Conservation (phyloP, 139 green algal genomes). For the Eudorina sp. region DNA sequence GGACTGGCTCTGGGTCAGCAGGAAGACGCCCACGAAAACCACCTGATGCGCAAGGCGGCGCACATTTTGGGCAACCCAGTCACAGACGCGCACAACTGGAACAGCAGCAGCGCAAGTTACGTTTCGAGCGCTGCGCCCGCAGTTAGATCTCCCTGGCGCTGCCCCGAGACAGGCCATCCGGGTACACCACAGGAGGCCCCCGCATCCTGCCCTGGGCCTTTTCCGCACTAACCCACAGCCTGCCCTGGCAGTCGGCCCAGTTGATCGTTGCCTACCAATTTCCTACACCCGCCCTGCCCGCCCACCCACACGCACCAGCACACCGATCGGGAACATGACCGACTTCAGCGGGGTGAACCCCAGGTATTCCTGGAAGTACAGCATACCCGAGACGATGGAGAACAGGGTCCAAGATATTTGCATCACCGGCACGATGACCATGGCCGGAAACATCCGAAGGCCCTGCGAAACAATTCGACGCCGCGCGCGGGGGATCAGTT, state of each 20-base stretch:
- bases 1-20: slow-evolving; percentile 62
- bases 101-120: no score
- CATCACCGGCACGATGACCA: slow-evolving; percentile 90
- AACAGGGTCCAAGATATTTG: slow-evolving; percentile 93
- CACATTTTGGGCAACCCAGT: not conserved
- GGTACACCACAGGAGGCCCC: no score
- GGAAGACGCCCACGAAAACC: slow-evolving; percentile 73
- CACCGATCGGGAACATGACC: slow-evolving; percentile 84
- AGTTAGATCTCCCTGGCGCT: no score
- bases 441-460: slow-evolving; percentile 85
- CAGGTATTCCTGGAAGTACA: slow-evolving; percentile 90
- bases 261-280: no score
- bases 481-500: no score
- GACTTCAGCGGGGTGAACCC: slow-evolving; percentile 67
- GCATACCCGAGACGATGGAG: slow-evolving; percentile 80
- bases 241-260: no score
- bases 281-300: not conserved
- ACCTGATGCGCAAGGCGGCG: slow-evolving; percentile 55
- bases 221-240: no score
- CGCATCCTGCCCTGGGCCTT: no score
- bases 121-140: no score
- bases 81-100: not conserved
- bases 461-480: no score
- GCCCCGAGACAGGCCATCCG: no score
- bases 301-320: slow-evolving; percentile 67